Percentiles rank a stretch among this genome's conserved stretches.
These are phyloP conservation scores for Eucalyptus viminalis DNA, from an alignment of 345 rosid genomes.

Conservation along the genomic window DNA sequence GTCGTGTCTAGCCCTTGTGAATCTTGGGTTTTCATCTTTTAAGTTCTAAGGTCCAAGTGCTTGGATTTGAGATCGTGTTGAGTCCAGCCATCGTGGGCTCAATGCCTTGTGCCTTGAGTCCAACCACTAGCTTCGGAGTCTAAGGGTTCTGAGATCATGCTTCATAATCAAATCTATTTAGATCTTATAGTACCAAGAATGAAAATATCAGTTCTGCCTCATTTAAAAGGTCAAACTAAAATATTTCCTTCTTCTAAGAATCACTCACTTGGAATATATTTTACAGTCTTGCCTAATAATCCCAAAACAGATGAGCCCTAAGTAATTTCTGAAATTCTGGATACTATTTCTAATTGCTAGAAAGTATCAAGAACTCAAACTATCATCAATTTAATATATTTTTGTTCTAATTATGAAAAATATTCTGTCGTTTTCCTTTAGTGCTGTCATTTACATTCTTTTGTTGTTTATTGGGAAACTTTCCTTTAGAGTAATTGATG, in stretches of 20 bases:
- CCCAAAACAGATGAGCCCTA: neutral
- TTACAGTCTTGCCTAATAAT: neutral
- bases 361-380: too few species aligned
- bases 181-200: neutral
- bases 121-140: accelerated
- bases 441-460: too few species aligned
- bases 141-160: accelerated
- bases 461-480: too few species aligned
- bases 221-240: neutral
- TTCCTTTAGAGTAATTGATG: too few species aligned
- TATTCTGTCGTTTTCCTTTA: too few species aligned
- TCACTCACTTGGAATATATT: too few species aligned
- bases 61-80: neutral
- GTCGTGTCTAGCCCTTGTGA: neutral
- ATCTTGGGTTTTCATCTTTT: neutral
- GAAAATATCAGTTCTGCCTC: too few species aligned
- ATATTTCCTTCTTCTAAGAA: too few species aligned
- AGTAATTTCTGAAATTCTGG: neutral
- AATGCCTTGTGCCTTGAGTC: neutral
- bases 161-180: accelerated
- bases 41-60: neutral
- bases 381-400: too few species aligned
- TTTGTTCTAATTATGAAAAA: too few species aligned
- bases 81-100: too few species aligned
- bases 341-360: neutral